Evolutionary conservation across 345 rosid genomes (phyloP), one percentile per base, ranked within the genome.

Genomic region (Camelina hispida): DNA sequence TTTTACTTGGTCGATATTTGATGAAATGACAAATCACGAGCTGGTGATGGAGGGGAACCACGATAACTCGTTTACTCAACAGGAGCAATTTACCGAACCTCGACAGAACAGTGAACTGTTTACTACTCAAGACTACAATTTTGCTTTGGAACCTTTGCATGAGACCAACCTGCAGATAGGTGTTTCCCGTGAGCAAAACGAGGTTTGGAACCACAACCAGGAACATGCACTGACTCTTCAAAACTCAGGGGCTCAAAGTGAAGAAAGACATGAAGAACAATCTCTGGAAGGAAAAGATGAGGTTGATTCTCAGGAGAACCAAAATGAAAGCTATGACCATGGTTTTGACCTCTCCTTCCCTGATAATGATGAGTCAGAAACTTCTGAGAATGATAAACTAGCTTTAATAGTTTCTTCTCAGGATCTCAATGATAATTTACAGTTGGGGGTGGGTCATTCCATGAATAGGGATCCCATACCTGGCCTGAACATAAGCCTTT

Each of bases 401-500:
- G 64, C 69, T 53, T 16, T 73, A 25, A 43, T 61, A 51, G 70
- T 68, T 62, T 51, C 76, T 37, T 51, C 77, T 38, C 32, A 51
- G 18, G 78, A 65, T 52, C 73, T 74, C 68, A 76, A 65, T 69
- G 78, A 61, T 64, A 75, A 68, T 63, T 71, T 80, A 53, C 89
- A 85, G 74, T 81, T 85, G 46, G 81, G 82, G 4, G 80, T 86
- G 76, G 92, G 84, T 47, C 84, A 83, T 65, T 79, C 83, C 71
- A 85, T 83, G 69, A 91, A 83, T 69, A 83, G 88, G 77, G 83
- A 80, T 68, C 72, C 85, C 16, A 69, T 81, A 66, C 75, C 83
- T 50, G 25, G 34, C 50, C 66, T 84, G 10, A 85, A 79, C 54
- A 34, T 87, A 48, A 72, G 62, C 64, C 30, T 71, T 55, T 80